Base-by-base conservation (phyloP, 768 basidiomycete genomes). In the Russula sp. region DNA sequence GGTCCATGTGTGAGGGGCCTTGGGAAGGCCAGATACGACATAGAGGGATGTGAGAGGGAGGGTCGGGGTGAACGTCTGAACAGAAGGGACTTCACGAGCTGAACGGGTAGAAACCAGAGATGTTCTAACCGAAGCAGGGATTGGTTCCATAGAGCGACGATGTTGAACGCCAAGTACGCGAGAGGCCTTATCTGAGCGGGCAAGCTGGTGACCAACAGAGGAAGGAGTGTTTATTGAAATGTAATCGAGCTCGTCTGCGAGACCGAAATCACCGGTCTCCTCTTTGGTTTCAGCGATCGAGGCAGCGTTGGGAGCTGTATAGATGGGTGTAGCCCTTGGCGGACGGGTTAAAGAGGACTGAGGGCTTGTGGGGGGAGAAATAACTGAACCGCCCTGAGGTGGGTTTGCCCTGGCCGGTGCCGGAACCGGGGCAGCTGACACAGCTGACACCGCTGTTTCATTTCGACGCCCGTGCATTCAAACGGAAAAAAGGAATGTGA, bases 1-100 rank as follows among this genome's bases (percentile, higher is more conserved):
- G 20, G 90, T 90, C 92, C 94, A 95, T 13, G 89, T 92, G 73
- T 91, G 85, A 0, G 92, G 91, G 34, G 88, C 88, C 75, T 94
- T 94, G 20, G 92, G 90, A 34, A 96, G 82, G 13, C 94, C 93
- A 1, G 90, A 91, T 34, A 92, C 90, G 69, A 92, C 88, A 74
- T 92, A 92, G 69, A 92, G 84, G 36, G 89, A 90, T 1, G 90
- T 87, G 66, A 92, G 84, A 32, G 90, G 89, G 55, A 87, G 79
- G 30, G 88, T 84, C 14, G 90, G 88, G 11, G 79, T 77, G 70
- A 85, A 81, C n/a, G 89, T 83, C 16, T 84, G 78, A 48, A 83
- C 76, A 1, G 84, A 79, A 55, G 86, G 78, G 5, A 80, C 75
- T 22, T 84, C 83, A 60, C 82, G 80, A 50, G 79, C 81, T 22